phyloP scores from a whole-genome alignment of 306 rosid genomes.

The Gynostemma pentaphyllum region DNA sequence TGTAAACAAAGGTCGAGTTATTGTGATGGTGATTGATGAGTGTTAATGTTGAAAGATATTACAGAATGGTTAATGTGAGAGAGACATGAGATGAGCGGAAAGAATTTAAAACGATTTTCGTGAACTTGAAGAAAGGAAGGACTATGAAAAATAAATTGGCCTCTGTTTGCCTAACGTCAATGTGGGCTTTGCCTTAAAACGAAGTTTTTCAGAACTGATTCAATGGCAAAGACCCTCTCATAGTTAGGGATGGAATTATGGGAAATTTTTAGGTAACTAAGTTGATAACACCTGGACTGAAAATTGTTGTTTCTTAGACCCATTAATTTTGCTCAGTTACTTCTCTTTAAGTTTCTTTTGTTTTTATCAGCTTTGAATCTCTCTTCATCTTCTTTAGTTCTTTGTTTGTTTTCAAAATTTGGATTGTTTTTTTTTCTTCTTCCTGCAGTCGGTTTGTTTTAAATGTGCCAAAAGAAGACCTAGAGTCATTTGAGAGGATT shows the following conservation, averaged over 20 bases:
- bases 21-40: background rate
- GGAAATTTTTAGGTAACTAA: background rate
- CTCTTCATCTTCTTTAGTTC: background rate
- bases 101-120: background rate
- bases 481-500: constrained; percentile 91
- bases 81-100: background rate
- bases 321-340: background rate
- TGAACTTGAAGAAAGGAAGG: background rate
- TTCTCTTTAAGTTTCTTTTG: background rate
- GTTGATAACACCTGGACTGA: background rate
- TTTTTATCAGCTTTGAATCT: background rate
- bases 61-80: background rate
- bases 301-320: background rate
- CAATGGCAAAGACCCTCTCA: background rate
- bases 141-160: background rate
- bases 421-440: constrained; percentile 5
- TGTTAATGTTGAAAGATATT: background rate
- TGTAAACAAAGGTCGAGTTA: background rate
- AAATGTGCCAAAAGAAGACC: constrained; percentile 92
- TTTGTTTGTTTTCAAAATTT: background rate
- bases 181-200: background rate
- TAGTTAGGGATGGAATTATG: background rate
- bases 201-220: background rate
- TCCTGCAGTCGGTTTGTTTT: constrained; percentile 94
- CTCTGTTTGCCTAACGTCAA: background rate